Conservation (phyloP, 495 filamentous ascomycete species). For the Tuber aestivum region DNA sequence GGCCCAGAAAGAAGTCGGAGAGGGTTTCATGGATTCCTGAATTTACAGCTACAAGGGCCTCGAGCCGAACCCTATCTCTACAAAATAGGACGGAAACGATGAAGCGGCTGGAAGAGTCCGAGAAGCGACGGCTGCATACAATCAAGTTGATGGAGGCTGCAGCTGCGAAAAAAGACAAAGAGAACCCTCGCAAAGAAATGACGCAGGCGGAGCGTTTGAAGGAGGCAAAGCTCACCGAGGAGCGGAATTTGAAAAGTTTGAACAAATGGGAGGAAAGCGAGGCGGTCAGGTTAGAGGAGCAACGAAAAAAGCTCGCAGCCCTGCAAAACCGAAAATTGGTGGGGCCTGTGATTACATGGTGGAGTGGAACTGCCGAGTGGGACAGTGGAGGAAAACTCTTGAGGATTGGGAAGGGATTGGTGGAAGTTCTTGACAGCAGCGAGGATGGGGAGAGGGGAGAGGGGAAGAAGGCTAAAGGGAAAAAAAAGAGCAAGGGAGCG, state of each 20-base stretch:
- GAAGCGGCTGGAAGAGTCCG: slow-evolving; percentile 73
- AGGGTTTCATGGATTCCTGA: slow-evolving; percentile 80
- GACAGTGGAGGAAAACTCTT: slow-evolving; percentile 65
- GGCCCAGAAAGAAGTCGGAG: slow-evolving; percentile 90
- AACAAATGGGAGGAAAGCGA: slow-evolving; percentile 92
- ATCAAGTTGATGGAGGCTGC: slow-evolving; percentile 83
- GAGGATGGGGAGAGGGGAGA: slow-evolving; percentile 30
- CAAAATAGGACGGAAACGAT: slow-evolving; percentile 77
- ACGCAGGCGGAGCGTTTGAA: slow-evolving; percentile 82
- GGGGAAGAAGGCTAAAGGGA: slow-evolving; percentile 33
- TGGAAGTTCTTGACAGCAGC: slow-evolving; percentile 35
- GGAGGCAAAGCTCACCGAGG: slow-evolving; percentile 77
- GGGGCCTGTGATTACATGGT: slow-evolving; percentile 85
- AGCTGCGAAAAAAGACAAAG: slow-evolving; percentile 66
- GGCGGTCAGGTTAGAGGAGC: slow-evolving; percentile 74
- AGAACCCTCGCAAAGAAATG: slow-evolving; percentile 69
- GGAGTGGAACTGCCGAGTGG: slow-evolving; percentile 80
- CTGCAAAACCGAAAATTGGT: slow-evolving; percentile 77
- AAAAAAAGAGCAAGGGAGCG: slow-evolving; percentile 18
- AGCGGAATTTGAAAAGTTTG: slow-evolving; percentile 79
- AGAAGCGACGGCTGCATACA: slow-evolving; percentile 69
- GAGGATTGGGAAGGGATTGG: slow-evolving; percentile 57
- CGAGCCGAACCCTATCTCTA: slow-evolving; percentile 74
- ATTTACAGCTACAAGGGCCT: slow-evolving; percentile 74
- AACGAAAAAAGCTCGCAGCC: slow-evolving; percentile 71